Base-by-base conservation (phyloP, 2,329 filamentous ascomycete species). In the Diaporthe caulivora region DNA sequence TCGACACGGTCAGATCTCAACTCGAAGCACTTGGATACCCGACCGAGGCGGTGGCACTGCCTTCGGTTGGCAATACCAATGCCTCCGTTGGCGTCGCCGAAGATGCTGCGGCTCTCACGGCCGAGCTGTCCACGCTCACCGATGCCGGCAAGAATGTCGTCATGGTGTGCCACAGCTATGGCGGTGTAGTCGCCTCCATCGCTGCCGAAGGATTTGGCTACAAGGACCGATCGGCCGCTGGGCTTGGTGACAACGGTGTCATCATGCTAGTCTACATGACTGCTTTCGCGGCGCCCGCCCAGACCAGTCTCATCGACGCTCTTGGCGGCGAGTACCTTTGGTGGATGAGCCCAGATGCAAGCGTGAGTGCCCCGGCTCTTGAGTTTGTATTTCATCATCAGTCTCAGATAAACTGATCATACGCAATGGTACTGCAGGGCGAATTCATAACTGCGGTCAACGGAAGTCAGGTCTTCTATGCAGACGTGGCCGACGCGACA, bases 11-110 rank as follows among this genome's bases (percentile, higher is more conserved):
- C 2, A 79, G 79, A 15, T 73, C 78, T 18, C 77, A 75, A 11
- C 82, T 86, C 8, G 70, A 79, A 11, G 69, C 55, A 3, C 76
- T 78, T n/a, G 83, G 81, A 3, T 84, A 81, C 74, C 64, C 78
- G 10, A 80, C 80, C 0, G 77, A 78, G 53, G 80, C 79, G 11
- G 77, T 81, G 37, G 73, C 76, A 3, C 80, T 81, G 5, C 80
- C 82, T 10, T 79, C 80, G 2, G 78, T 84, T 54, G 81, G 80
- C 51, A 77, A 83, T 6, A 75, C 78, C 44, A 76, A 78, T 64
- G 75, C 79, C 1, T 77, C 71, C 0, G 78, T 78, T 21, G 77
- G 78, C 2, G 75, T 81, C 0, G 18, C 65, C 1, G 70, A 68
- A 7, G 74, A 76, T 49, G 72, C 57, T 0, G 65, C 62, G 9